These are phyloP conservation scores for Quillaja saponaria DNA, from an alignment of 306 rosid genomes.

Conservation along the genomic window DNA sequence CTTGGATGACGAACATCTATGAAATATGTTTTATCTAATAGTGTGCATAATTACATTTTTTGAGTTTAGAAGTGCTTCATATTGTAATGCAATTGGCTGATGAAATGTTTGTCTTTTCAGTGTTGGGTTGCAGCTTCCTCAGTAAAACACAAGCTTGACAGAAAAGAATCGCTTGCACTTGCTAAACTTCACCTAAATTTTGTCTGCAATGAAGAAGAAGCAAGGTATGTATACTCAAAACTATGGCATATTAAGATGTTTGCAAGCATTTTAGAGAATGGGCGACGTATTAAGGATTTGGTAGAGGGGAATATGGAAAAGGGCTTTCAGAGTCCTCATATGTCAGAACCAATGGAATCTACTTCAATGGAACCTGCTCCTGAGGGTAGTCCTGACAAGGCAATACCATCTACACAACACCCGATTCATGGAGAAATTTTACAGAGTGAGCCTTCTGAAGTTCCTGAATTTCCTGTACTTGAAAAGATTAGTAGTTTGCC, in stretches of 20 bases:
- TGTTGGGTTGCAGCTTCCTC: conserved; percentile 75
- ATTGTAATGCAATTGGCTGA: conserved; percentile 22
- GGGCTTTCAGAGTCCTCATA: conserved; percentile 22
- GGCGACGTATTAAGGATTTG: conserved; percentile 26
- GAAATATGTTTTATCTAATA: background rate
- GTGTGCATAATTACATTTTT: no score
- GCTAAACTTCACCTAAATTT: conserved; percentile 61
- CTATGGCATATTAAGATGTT: conserved; percentile 48
- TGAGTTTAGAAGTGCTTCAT: no score
- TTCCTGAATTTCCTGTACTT: conserved; percentile 22
- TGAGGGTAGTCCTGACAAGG: conserved; percentile 24
- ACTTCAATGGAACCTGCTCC: conserved; percentile 23
- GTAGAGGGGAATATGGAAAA: conserved; percentile 24
- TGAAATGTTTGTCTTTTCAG: conserved; percentile 42
- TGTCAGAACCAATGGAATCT: conserved; percentile 28
- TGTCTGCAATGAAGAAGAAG: conserved; percentile 60
- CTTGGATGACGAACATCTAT: conserved; percentile 21
- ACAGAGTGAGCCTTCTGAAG: conserved; percentile 1
- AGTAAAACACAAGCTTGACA: conserved; percentile 51
- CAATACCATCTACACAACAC: conserved; percentile 29
- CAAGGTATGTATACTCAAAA: conserved; percentile 44
- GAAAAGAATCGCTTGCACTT: conserved; percentile 52
- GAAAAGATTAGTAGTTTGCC: conserved; percentile 24
- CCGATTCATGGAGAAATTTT: conserved; percentile 19
- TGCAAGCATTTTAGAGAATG: conserved; percentile 31